Evolutionary conservation across 306 rosid genomes (phyloP), one percentile per base, ranked within the genome.

Genomic region (Medicago ruthenica): DNA sequence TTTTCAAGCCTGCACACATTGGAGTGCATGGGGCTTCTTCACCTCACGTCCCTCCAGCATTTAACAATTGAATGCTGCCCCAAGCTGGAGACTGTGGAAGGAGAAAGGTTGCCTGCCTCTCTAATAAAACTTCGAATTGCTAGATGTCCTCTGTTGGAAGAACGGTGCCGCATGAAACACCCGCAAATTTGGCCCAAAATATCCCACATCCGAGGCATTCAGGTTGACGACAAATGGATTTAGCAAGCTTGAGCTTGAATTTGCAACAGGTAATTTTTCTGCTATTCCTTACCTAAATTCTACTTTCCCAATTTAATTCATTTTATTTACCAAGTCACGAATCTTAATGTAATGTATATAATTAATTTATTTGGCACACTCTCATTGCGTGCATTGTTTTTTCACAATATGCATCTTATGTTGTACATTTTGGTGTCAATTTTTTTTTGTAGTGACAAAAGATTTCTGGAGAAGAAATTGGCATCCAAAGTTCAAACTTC

Each of bases 81-180:
- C 6, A 34, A 58, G 76, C 50, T 69, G 48, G 54, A 34, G 68
- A 45, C 22, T 9, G 59, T 77, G n/a, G 37, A 0, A 21, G 81
- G 81, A 45, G 76, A 59, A 47, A 70, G 21, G 42, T 34, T 78
- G 27, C 76, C 71, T 58, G 18, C 76, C 16, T 68, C 70, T 69
- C 24, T 47, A 22, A 9, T 4, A 3, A 1, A 15, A 47, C 74
- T 69, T 47, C 0, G 8, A 1, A 24, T 69, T 5, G 0, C 0
- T 1, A 0, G 1, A 0, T 69, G 60, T 17, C 70, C 70, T 9
- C 9, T 65, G 9, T 11, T 65, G 31, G 31, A 1, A 39, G 51
- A 65, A 65, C 31, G 69, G 45, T 37, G 48, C 48, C 5, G 14
- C 47, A 63, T 36, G 45, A 63, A 63, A 39, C 31, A 37, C 16